Evolutionary conservation across 2,329 filamentous ascomycete species (phyloP), one percentile per base, ranked within the genome.

Genomic region (Aspergillus pseudoterreus): DNA sequence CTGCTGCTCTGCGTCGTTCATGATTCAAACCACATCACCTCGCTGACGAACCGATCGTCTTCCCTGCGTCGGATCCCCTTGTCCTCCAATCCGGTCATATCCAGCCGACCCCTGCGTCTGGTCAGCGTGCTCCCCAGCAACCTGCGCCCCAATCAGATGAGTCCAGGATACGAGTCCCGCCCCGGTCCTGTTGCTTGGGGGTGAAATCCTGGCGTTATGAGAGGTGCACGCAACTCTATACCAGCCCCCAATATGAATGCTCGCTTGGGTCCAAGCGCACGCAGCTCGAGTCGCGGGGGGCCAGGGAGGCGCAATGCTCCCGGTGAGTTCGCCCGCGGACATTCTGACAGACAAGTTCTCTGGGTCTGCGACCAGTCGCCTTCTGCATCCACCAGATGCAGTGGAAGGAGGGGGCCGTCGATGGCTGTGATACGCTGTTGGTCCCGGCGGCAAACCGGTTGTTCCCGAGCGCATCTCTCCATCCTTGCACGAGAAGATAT

Each of bases 101-200:
- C 19, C 41, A 38, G 22, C 17, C 39, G 15, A 45, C 50, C 50
- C 50, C 46, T 52, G 50, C 50, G 49, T 46, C 44, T 47, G 21
- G 11, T 47, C 35, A 32, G 30, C 33, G 22, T 6, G 35, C 33
- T 44, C 45, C 30, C 15, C 42, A 35, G 17, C 35, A 32, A 14
- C 21, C 21, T 4, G 10, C 27, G 9, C 21, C 27, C 51, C 47
- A 53, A 49, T 49, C 33, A 50, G 19, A 12, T 8, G 21, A 19
- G 11, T 21, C 15, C 9, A 41, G 47, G 47, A 53, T 53, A 53
- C 51, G 46, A 53, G 51, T 43, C 15, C 47, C 43, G 35, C 46
- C 32, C 36, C 24, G 32, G 42, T 49, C 27, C 45, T 30, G 35
- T 30, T 19, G 9, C 36, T 46, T 43, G 27, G 43, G 12, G 45